Conservation (phyloP, 305 asterid species). For the Rubia tinctorum region DNA sequence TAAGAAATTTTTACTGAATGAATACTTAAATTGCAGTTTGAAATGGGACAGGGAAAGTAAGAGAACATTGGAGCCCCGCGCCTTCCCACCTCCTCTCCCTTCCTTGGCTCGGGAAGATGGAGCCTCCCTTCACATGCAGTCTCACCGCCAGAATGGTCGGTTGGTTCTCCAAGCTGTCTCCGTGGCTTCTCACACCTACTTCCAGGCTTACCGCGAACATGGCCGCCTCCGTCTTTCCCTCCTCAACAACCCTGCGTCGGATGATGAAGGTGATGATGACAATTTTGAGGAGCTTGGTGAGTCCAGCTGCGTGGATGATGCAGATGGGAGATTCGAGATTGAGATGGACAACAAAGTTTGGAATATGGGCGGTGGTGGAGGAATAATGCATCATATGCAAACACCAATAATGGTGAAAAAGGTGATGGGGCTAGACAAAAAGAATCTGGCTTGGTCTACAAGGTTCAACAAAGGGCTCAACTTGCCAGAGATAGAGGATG, state of each 20-base stretch:
- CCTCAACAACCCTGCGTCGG: constrained; percentile 17
- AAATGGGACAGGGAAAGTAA: no score
- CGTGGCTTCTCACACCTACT: constrained; percentile 45
- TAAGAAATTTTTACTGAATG: no score
- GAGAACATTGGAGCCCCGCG: constrained; percentile 34
- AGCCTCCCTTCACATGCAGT: constrained; percentile 51
- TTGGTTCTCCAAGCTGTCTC: constrained; percentile 75
- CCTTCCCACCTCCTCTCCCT: constrained; percentile 72
- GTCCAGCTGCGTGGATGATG: no score
- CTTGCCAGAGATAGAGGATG: constrained; percentile 9
- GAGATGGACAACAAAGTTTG: constrained; percentile 5
- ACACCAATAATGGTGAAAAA: constrained; percentile 35
- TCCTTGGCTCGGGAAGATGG: constrained; percentile 50
- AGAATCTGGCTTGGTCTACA: constrained; percentile 39
- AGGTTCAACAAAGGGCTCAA: constrained; percentile 16
- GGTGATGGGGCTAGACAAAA: constrained; percentile 33
- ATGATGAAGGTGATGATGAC: constrained; percentile 13
- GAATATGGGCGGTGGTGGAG: background rate
- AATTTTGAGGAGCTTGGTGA: no score
- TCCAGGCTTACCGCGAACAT: constrained; percentile 48
- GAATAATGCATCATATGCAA: constrained; percentile 19
- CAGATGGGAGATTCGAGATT: background rate
- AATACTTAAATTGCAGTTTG: no score
- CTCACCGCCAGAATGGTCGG: constrained; percentile 63
- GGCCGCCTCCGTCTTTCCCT: constrained; percentile 69